phyloP scores from a whole-genome alignment of 202 grass and related monocot genomes.

The Setaria viridis region DNA sequence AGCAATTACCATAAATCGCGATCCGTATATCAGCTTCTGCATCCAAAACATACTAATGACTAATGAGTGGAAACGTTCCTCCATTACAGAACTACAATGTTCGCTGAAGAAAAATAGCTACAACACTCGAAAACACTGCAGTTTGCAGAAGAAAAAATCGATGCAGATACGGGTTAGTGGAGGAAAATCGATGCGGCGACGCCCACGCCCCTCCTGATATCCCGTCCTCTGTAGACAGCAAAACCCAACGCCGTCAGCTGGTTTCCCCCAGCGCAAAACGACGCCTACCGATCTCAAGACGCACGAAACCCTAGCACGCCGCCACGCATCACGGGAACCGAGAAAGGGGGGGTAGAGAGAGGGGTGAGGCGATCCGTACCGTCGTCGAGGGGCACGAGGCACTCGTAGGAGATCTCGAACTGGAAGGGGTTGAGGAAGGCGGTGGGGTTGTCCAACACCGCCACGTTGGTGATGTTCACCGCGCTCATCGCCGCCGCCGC shows the following conservation, averaged over 20 bases:
- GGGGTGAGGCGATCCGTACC: constrained; percentile 42
- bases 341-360: not conserved
- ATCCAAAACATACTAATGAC: not conserved
- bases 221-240: not conserved
- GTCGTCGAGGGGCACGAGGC: constrained; percentile 91
- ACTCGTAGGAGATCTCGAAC: constrained; percentile 99
- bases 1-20: not conserved
- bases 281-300: not conserved
- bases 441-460: constrained; percentile 94
- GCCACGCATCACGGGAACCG: not conserved
- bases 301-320: constrained; percentile 50
- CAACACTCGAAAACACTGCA: too few relatives aligned
- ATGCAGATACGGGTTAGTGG: not conserved
- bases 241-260: not conserved
- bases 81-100: not conserved
- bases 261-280: not conserved
- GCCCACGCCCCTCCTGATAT: not conserved
- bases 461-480: constrained; percentile 98
- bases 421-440: constrained; percentile 97
- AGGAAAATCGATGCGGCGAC: not conserved
- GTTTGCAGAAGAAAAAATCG: not conserved
- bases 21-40: not conserved
- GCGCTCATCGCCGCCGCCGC: constrained; percentile 84
- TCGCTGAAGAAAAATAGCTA: not conserved
- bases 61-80: not conserved